Base-by-base conservation (phyloP, 306 rosid species). In the Calophaca sinica region DNA sequence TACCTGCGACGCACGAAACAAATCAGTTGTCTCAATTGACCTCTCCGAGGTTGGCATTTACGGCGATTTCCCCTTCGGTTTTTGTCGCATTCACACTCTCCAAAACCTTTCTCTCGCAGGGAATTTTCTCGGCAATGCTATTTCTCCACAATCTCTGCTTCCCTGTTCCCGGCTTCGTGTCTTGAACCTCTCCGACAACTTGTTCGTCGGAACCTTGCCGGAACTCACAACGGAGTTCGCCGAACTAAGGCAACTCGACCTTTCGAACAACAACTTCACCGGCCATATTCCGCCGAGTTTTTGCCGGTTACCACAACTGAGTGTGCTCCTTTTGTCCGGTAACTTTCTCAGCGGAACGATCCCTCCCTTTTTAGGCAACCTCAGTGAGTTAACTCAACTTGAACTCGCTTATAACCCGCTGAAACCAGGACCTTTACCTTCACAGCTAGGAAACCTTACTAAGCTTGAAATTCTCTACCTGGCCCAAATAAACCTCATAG, bases 71-170 rank as follows among this genome's bases (percentile, higher is more conserved):
- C 97, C 96, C 3, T 85, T 42, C 44, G 88, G 78, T 48, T 85
- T 92, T 28, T 94, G 97, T 44, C 89, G 85, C 49, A 86, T 94
- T 79, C 81, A 31, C 39, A 79, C 91, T 5, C 96, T 94, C 41
- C 80, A 57, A 48, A 85, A 26, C 76, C 90, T 96, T 2, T 85
- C 86, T 1, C 39, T 92, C 4, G 80, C 82, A 0, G 0, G 0
- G 9, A 86, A 82, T 55, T 31, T 0, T 62, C 73, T 92, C 53
- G 84, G 87, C 28, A 89, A 88, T 33, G 50, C 68, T 11, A 62
- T 96, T 26, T 78, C 85, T 2, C 35, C 91, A 5, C 59, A 54
- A 3, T 49, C 86, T 0, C 80, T 96, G 6, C 53, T 87, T 39
- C 83, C 81, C 5, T 96, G 97, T 55, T 89, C 93, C 7, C 82